These are phyloP conservation scores for Syzygium aqueum DNA, from an alignment of 345 rosid species.

Conservation along the genomic window DNA sequence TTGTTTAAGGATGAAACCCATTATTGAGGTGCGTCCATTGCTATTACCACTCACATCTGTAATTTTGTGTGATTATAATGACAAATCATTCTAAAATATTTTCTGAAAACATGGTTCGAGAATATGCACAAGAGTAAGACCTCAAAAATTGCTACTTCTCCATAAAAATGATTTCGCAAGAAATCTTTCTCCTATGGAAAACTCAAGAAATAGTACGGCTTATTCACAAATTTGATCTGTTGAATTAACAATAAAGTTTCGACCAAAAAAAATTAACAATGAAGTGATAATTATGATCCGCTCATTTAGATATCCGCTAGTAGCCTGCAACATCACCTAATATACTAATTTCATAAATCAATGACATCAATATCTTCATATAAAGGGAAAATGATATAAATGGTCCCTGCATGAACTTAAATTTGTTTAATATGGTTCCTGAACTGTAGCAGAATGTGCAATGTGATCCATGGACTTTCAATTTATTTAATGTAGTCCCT, in stretches of 20 bases:
- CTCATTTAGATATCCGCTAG: background rate
- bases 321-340: background rate
- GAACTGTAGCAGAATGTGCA: too few relatives aligned
- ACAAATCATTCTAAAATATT: background rate
- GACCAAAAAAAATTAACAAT: background rate
- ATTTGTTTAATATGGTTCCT: too few relatives aligned
- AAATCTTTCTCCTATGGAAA: background rate
- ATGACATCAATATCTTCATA: background rate
- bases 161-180: background rate
- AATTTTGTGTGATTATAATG: background rate
- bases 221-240: background rate
- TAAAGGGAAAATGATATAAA: too few relatives aligned
- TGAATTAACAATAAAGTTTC: background rate
- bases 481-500: too few relatives aligned
- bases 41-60: background rate
- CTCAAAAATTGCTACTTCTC: background rate
- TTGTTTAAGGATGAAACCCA: background rate
- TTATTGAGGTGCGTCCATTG: background rate
- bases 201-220: background rate
- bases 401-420: too few relatives aligned
- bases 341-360: background rate
- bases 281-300: background rate
- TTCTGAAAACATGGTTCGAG: background rate
- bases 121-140: background rate
- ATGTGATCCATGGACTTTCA: too few relatives aligned